A percentile compares a stretch with the other conserved stretches of the same genome.
phyloP scores from a whole-genome alignment of 495 filamentous ascomycete genomes.

The Penicillium longicatenatum region DNA sequence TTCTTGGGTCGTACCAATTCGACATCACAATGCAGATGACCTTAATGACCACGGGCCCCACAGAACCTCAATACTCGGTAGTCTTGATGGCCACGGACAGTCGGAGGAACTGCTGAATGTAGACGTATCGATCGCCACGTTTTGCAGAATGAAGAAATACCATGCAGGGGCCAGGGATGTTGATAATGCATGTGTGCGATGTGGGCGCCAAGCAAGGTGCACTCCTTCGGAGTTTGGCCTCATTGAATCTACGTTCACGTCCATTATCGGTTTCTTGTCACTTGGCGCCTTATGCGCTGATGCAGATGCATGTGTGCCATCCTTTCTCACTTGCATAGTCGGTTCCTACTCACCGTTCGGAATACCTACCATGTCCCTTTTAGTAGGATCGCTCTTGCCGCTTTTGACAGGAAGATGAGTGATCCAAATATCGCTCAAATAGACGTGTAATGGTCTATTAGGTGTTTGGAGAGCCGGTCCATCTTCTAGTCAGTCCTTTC shows the following conservation, averaged over 20 bases:
- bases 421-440: no score
- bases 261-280: neutral
- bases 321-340: slow-evolving; percentile 10
- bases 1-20: slow-evolving; percentile 23
- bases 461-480: no score
- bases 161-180: neutral
- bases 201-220: neutral
- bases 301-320: slow-evolving; percentile 4
- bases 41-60: neutral
- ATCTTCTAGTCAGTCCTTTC: no score
- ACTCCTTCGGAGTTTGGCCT: neutral
- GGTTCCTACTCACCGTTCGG: no score
- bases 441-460: no score
- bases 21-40: slow-evolving; percentile 13
- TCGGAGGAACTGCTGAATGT: neutral
- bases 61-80: neutral
- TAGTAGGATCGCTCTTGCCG: no score
- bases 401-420: no score
- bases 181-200: neutral
- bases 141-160: neutral
- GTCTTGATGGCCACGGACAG: neutral
- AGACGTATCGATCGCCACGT: neutral
- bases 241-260: neutral
- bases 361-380: no score
- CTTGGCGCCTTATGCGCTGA: no score